These are phyloP conservation scores for Geotrichum fermentans DNA, from an alignment of 1,139 yeast species.

Conservation along the genomic window DNA sequence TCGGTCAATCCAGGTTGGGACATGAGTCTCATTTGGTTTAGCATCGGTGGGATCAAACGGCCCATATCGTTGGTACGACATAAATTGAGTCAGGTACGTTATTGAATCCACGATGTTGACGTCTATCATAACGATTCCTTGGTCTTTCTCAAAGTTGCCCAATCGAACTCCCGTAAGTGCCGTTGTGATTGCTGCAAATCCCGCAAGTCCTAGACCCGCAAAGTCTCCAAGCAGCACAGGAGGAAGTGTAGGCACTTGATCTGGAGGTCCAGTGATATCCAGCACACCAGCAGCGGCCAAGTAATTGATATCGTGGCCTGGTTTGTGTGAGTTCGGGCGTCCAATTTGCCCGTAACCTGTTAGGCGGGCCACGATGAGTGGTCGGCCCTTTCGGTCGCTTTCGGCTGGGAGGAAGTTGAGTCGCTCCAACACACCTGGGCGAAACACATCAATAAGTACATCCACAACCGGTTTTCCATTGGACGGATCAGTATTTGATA, in stretches of 20 bases:
- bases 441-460: conserved; percentile 35
- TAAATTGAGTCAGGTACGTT: conserved; percentile 23
- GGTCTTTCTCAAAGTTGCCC: neutral
- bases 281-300: conserved; percentile 25
- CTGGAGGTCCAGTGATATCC: conserved; percentile 22
- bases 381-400: conserved; percentile 13
- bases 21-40: neutral
- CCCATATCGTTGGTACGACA: conserved; percentile 20
- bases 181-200: conserved; percentile 23
- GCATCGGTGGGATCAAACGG: conserved; percentile 6
- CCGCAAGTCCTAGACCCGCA: conserved; percentile 26
- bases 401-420: conserved; percentile 33
- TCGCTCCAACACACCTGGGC: conserved; percentile 35
- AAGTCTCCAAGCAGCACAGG: conserved; percentile 26
- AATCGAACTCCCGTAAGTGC: conserved; percentile 19
- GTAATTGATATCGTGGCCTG: conserved; percentile 27
- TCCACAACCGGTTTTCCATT: conserved; percentile 29
- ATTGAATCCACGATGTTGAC: conserved; percentile 26
- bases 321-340: conserved; percentile 19
- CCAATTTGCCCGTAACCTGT: conserved; percentile 25
- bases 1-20: neutral
- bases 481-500: conserved; percentile 15
- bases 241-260: conserved; percentile 22
- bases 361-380: conserved; percentile 23
- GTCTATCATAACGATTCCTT: conserved; percentile 20